Base-by-base conservation (phyloP, 2,329 filamentous ascomycete genomes). In the Colletotrichum melonis region DNA sequence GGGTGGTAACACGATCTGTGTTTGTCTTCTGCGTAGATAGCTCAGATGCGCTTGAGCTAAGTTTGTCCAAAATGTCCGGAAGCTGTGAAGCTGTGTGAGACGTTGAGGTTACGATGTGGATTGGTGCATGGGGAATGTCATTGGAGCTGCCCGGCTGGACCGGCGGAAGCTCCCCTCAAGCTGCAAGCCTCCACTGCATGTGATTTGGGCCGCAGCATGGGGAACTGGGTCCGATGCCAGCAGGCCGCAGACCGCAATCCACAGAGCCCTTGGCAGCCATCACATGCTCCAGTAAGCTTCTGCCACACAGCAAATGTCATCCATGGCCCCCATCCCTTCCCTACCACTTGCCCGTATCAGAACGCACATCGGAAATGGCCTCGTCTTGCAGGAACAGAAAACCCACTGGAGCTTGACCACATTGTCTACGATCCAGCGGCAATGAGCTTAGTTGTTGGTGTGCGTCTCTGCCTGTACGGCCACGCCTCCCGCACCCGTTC, bases 171-270 rank as follows among this genome's bases (percentile, higher is more conserved):
- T 67, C 42, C 19, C 42, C 32, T 60, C 42, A 42, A 42, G 38
- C 38, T 42, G 38, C 55, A 55, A 49, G 70, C 55, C 55, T 70
- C 67, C 70, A 70, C 55, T 70, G 70, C 70, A 73, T 73, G 70
- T 73, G 70, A 73, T 69, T 26, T 46, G 66, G 69, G 46, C 46
- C 12, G 38, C 60, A 63, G 55, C 60, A 32, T 65, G 58, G 67
- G 58, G 38, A 38, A 24, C 26, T 46, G 55, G 70, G 54, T 49
- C 24, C 54, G 42, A 32, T 38, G 55, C 42, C 28, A 38, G 49
- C 63, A 42, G 68, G n/a, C 42, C 42, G 19, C 63, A 57, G 63
- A 56, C 30, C 8, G 30, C 30, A 26, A 26, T 26, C 26, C 26
- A 26, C 26, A 57, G 54, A 16, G 38, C 58, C 58, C 16, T 55